A percentile compares a stretch with the other conserved stretches of the same genome.
Evolutionary conservation across 2,329 filamentous ascomycete species (phyloP).

Genomic region (Coniosporium tulheliwenetii): DNA sequence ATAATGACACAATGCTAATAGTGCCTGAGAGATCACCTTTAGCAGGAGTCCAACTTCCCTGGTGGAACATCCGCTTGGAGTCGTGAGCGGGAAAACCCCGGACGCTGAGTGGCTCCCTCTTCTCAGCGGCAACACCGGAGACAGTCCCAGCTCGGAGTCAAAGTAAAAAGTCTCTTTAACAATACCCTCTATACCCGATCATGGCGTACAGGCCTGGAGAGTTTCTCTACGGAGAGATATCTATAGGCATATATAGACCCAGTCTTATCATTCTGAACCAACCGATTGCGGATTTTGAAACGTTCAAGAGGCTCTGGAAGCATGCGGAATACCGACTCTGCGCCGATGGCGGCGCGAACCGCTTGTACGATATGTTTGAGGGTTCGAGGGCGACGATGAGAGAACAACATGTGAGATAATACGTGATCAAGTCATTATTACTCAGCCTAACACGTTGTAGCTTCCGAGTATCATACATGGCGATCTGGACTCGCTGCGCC

Average conservation of each 20-base stretch:
- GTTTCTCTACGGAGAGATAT: neutral
- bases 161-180: too few species aligned
- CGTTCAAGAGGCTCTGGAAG: conserved; percentile 28
- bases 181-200: too few species aligned
- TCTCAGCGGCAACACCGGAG: too few species aligned
- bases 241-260: conserved; percentile 2
- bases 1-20: too few species aligned
- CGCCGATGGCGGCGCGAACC: conserved; percentile 84
- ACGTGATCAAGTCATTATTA: neutral
- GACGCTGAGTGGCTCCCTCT: too few species aligned
- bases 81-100: too few species aligned
- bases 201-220: neutral
- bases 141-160: too few species aligned
- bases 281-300: conserved; percentile 37
- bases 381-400: conserved; percentile 9
- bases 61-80: too few species aligned
- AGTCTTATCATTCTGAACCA: conserved; percentile 47
- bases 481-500: conserved; percentile 71
- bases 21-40: too few species aligned
- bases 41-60: too few species aligned
- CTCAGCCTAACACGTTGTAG: conserved; percentile 6
- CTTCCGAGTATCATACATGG: conserved; percentile 56
- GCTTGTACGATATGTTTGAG: conserved; percentile 40
- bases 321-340: conserved; percentile 54
- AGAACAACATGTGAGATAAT: neutral